phyloP scores from a whole-genome alignment of 2,329 filamentous ascomycete genomes.

The Albophoma yamanashiensis region DNA sequence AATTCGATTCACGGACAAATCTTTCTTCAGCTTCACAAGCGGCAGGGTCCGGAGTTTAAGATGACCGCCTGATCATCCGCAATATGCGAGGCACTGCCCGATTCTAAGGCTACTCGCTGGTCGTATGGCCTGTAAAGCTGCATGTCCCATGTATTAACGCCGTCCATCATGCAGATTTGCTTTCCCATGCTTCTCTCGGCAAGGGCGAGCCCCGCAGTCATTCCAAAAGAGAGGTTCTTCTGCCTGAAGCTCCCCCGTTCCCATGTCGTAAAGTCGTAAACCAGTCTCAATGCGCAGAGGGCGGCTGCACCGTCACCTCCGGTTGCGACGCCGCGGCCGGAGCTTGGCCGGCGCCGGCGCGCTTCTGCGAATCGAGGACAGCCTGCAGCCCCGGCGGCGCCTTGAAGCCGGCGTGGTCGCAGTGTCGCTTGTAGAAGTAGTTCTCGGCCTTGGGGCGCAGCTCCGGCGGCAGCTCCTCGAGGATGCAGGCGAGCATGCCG shows the following conservation, averaged over 20 bases:
- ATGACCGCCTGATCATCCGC: background rate
- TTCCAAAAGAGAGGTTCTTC: background rate
- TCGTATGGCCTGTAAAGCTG: background rate
- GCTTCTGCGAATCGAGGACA: constrained; percentile 45
- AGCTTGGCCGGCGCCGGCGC: constrained; percentile 24
- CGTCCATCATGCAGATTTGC: background rate
- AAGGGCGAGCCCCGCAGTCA: background rate
- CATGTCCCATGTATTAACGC: background rate
- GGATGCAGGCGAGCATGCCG: constrained; percentile 59
- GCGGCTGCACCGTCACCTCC: constrained; percentile 12
- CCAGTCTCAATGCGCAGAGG: constrained; percentile 13
- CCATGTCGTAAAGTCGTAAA: background rate
- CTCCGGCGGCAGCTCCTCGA: constrained; percentile 63
- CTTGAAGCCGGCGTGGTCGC: constrained; percentile 76
- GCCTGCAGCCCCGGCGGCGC: constrained; percentile 48
- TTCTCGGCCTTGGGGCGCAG: constrained; percentile 59
- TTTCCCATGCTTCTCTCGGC: background rate
- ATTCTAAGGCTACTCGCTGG: background rate
- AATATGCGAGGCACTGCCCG: background rate
- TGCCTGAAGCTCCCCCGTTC: background rate
- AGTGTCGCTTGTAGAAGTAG: constrained; percentile 84
- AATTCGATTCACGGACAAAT: background rate
- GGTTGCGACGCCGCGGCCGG: constrained; percentile 9
- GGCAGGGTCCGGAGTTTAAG: background rate
- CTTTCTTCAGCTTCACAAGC: background rate